Conservation (phyloP, 306 rosid genomes). For the Sicyos edulis region DNA sequence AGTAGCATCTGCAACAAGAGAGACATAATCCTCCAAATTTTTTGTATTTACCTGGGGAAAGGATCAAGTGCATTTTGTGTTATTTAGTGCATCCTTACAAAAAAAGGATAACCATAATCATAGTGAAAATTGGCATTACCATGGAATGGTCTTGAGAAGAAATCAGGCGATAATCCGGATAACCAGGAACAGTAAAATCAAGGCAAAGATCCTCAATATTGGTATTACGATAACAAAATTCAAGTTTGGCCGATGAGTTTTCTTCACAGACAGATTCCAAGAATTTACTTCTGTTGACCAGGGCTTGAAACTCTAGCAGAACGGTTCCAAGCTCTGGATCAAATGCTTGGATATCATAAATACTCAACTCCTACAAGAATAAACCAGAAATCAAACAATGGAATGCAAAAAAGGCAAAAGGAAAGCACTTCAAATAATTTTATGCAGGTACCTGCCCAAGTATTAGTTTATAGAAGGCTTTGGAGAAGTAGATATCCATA, state of each 20-base stretch:
- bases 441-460: conserved; percentile 68
- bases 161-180: conserved; percentile 63
- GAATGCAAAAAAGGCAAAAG: conserved; percentile 15
- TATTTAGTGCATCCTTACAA: neutral
- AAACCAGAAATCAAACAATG: conserved; percentile 19
- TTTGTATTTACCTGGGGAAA: conserved; percentile 60
- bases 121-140: conserved; percentile 37
- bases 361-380: conserved; percentile 54
- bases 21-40: conserved; percentile 74
- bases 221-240: conserved; percentile 44
- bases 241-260: conserved; percentile 31
- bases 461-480: conserved; percentile 79
- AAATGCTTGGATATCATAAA: conserved; percentile 72
- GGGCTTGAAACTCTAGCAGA: conserved; percentile 81
- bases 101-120: conserved; percentile 10
- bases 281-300: conserved; percentile 40
- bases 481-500: conserved; percentile 83
- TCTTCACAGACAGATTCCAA: conserved; percentile 41
- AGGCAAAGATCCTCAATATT: conserved; percentile 88
- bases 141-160: conserved; percentile 43
- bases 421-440: conserved; percentile 20
- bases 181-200: conserved; percentile 94
- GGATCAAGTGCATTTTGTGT: neutral
- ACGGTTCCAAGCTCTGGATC: conserved; percentile 81
- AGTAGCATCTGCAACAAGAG: conserved; percentile 65